Base-by-base conservation (phyloP, 495 filamentous ascomycete species). In the Lophiotrema nucula region DNA sequence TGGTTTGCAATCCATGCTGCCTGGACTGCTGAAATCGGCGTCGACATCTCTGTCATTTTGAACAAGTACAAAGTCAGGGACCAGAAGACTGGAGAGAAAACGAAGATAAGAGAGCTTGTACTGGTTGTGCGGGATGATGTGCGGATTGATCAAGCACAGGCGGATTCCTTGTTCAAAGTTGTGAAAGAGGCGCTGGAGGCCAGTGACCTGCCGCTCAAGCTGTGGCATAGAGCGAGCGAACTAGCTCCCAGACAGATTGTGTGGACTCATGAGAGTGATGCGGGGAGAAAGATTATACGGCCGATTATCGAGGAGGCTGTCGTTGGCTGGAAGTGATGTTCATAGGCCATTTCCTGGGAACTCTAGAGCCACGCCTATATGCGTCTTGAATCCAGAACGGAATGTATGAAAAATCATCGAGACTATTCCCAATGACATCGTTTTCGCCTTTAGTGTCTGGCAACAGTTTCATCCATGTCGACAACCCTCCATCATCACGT, bases 1-100 rank as follows among this genome's bases (percentile, higher is more conserved):
- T 68, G 66, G 66, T 68, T 68, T 43, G 66, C 62, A 8, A 52
- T 68, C 15, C 56, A 68, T 13, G 66, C 66, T 10, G 66, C 66
- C 1, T 68, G 62, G 62, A 68, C 66, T 0, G 66, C 66, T 4
- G 43, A 62, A 19, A 51, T 39, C 2, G 43, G 62, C 31, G 53
- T 55, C 18, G 66, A 68, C 43, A 65, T 68, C 62, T 48, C 38
- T 24, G 28, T 68, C 24, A 21, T 5, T 3, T 25, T 68, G 39
- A 68, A 51, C 41, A 65, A 65, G 26, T 65, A 65, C 55, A 68
- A 68, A 44, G 53, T 45, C 38, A 21, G 50, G 13, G 18, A 62
- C 44, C 41, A 48, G 11, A 43, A 10, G 39, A 35, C 31, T 35
- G 31, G 15, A 6, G 53, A 67, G 56, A 68, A 62, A 50, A 47